Evolutionary conservation across 768 basidiomycete species (phyloP), one percentile per base, ranked within the genome.

Genomic region (Phanerodontia chrysosporium): DNA sequence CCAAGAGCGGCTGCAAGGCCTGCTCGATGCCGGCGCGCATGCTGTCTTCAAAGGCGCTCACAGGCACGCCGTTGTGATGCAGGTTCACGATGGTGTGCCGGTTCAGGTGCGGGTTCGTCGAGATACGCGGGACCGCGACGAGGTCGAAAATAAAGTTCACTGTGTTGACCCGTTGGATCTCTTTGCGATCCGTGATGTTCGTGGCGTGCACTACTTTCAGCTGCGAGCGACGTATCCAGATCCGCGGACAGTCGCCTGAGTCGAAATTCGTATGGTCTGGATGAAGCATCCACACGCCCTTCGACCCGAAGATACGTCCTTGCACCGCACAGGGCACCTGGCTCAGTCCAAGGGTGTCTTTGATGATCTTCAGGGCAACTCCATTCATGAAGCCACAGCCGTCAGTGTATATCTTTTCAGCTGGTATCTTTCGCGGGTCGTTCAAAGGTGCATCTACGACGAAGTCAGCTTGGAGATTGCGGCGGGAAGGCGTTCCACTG

Each of bases 101-200:
- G 0, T 85, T 83, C 0, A 91, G 72, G 0, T 75, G 65, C 36
- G 75, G 72, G 0, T 81, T 73, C 0, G 69, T 56, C 0, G 76
- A 75, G 0, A 82, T 70, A 0, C 75, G 76, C 0, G 85, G 81
- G 0, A 80, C 73, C 0, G 73, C 68, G 14, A 74, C 63, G 18
- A 74, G 70, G 58, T 91, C 87, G 59, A 91, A 80, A 1, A 84
- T 87, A 1, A 78, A 71, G 42, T 90, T 87, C 0, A 81, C 76
- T 6, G 45, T 44, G 16, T 53, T 55, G 5, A 67, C n/a, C n/a
- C n/a, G 55, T 25, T 27, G 24, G 9, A 32, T 13, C 1, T 24
- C 36, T 10, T 32, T 36, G 10, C 24, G 7, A 12, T 10, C 16
- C 7, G 14, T 18, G 25, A 25, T 24, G 27, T 46, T 42, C 0